Evolutionary conservation across 2,329 filamentous ascomycete genomes (phyloP).

Genomic region (Hypoxylon rubiginosum): DNA sequence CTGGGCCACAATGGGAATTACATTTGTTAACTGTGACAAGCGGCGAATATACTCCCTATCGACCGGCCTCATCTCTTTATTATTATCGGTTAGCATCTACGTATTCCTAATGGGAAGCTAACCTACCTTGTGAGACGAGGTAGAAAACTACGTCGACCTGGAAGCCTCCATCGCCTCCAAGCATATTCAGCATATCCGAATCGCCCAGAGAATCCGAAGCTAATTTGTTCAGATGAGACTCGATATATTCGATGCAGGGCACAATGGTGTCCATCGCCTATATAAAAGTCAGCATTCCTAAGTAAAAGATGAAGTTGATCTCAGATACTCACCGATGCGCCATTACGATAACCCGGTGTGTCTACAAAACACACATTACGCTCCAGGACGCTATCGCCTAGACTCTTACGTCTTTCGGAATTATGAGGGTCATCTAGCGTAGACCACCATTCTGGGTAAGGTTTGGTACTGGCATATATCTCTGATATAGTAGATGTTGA

Average conservation of each 20-base stretch:
- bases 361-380: slow-evolving; percentile 96
- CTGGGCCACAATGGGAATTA: slow-evolving; percentile 85
- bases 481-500: slow-evolving; percentile 68
- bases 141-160: slow-evolving; percentile 91
- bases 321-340: slow-evolving; percentile 63
- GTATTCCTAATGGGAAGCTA: neutral
- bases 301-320: slow-evolving; percentile 4
- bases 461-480: slow-evolving; percentile 82
- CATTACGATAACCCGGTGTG: slow-evolving; percentile 74
- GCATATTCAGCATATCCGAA: slow-evolving; percentile 78
- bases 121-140: slow-evolving; percentile 78
- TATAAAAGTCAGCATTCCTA: slow-evolving; percentile 30
- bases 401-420: slow-evolving; percentile 75
- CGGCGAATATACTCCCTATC: slow-evolving; percentile 81
- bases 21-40: slow-evolving; percentile 81
- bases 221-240: slow-evolving; percentile 75
- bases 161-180: slow-evolving; percentile 85
- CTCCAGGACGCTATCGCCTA: slow-evolving; percentile 83
- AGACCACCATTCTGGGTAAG: slow-evolving; percentile 92
- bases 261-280: slow-evolving; percentile 68
- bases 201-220: slow-evolving; percentile 76
- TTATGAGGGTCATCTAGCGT: slow-evolving; percentile 76
- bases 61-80: slow-evolving; percentile 66
- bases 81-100: slow-evolving; percentile 3
- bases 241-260: slow-evolving; percentile 77